phyloP scores from a whole-genome alignment of 2,329 filamentous ascomycete species.

The Tolypocladium ovalisporum region DNA sequence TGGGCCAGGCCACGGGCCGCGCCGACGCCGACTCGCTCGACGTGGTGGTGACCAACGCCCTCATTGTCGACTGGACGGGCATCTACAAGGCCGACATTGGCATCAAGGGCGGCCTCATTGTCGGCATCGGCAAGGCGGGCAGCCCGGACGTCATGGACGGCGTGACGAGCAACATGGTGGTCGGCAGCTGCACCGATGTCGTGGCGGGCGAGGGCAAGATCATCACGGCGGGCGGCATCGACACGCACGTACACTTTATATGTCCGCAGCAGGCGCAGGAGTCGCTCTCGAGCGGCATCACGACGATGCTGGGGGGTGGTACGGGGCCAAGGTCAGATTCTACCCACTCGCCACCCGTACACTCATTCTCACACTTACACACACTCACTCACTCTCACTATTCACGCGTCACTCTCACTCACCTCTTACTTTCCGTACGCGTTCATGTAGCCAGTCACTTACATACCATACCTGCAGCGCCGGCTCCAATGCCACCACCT shows the following conservation, averaged over 20 bases:
- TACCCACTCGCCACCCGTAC: neutral
- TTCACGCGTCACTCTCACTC: neutral
- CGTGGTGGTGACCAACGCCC: constrained; percentile 77
- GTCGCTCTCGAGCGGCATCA: constrained; percentile 74
- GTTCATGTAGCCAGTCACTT: neutral
- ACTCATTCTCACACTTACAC: neutral
- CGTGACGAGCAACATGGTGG: constrained; percentile 65
- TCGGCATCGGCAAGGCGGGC: constrained; percentile 85
- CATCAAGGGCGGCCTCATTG: constrained; percentile 77
- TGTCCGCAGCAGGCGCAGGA: constrained; percentile 87
- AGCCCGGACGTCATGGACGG: constrained; percentile 97
- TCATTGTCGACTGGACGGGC: constrained; percentile 83
- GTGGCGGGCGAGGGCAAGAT: constrained; percentile 87
- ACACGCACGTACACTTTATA: constrained; percentile 89
- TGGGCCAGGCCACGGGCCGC: constrained; percentile 82
- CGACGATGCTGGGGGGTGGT: constrained; percentile 82
- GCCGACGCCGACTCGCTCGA: constrained; percentile 65
- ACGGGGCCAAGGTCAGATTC: constrained; percentile 67
- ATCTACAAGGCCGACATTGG: constrained; percentile 97
- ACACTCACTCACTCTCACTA: neutral
- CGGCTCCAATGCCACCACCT: constrained; percentile 84
- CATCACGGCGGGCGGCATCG: constrained; percentile 79
- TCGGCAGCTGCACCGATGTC: constrained; percentile 84
- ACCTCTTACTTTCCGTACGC: neutral
- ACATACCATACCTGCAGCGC: constrained; percentile 39